A percentile compares a stretch with the other conserved stretches of the same genome.
Conservation (phyloP, 495 filamentous ascomycete species). For the Penicillium subrubescens region DNA sequence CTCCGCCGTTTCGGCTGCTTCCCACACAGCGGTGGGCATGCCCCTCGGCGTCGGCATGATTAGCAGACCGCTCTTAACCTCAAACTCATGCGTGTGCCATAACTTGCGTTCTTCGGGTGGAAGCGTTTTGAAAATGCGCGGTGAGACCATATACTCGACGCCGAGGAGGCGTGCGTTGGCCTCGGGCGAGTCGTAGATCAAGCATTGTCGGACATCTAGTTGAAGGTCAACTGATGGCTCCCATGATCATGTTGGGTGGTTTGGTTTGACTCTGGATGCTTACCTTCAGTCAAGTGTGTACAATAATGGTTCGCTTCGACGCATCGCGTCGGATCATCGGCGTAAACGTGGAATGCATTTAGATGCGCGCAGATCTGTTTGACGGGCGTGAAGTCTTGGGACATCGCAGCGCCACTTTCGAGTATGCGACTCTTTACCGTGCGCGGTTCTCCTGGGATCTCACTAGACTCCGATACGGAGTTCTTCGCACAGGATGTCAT, state of each 20-base stretch:
- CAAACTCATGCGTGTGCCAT: slow-evolving; percentile 84
- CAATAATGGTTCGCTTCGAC: slow-evolving; percentile 90
- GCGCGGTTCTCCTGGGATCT: slow-evolving; percentile 52
- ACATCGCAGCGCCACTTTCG: slow-evolving; percentile 62
- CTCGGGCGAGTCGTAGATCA: slow-evolving; percentile 74
- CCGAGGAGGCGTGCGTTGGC: slow-evolving; percentile 75
- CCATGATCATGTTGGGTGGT: neutral
- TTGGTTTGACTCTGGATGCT: neutral
- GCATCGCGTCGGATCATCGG: slow-evolving; percentile 62
- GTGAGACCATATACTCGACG: slow-evolving; percentile 91
- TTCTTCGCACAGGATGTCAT: slow-evolving; percentile 10
- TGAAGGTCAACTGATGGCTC: neutral
- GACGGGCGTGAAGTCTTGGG: slow-evolving; percentile 71
- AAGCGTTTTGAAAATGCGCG: slow-evolving; percentile 66
- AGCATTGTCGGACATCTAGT: slow-evolving; percentile 73
- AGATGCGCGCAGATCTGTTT: slow-evolving; percentile 82
- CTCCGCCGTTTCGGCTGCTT: slow-evolving; percentile 73
- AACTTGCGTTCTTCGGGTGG: slow-evolving; percentile 65
- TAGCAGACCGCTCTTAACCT: slow-evolving; percentile 85
- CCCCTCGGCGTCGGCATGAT: slow-evolving; percentile 72
- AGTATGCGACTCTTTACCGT: slow-evolving; percentile 61
- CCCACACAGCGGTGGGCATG: slow-evolving; percentile 64
- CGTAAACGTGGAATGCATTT: slow-evolving; percentile 84
- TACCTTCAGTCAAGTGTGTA: slow-evolving; percentile 70
- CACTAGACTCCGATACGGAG: slow-evolving; percentile 26